Percentiles rank a stretch among this genome's conserved stretches.
phyloP scores from a whole-genome alignment of 2,329 filamentous ascomycete species.

The Rutstroemia sp. region DNA sequence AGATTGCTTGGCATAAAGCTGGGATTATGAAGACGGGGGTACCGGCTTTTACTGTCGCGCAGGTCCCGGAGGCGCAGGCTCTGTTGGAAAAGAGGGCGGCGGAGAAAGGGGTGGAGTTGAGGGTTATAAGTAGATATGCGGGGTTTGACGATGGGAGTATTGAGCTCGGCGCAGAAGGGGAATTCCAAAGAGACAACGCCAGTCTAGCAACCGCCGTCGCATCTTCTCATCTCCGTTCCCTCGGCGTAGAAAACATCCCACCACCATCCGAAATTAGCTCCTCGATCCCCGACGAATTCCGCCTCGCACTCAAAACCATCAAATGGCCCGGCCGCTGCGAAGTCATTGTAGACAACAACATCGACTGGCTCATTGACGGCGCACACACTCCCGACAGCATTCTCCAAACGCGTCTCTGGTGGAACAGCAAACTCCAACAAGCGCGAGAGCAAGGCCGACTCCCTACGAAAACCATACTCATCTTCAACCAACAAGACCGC shows the following conservation, averaged over 20 bases:
- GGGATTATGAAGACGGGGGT: slow-evolving; percentile 71
- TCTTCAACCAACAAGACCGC: slow-evolving; percentile 92
- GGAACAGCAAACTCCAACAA: slow-evolving; percentile 40
- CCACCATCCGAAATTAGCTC: neutral
- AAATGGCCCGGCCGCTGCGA: slow-evolving; percentile 75
- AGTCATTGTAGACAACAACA: slow-evolving; percentile 43
- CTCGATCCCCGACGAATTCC: slow-evolving; percentile 53
- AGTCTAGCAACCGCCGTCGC: slow-evolving; percentile 50
- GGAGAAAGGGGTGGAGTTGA: slow-evolving; percentile 27
- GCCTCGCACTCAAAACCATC: slow-evolving; percentile 64
- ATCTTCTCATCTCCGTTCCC: slow-evolving; percentile 39
- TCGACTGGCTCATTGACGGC: slow-evolving; percentile 87
- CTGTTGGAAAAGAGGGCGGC: slow-evolving; percentile 53
- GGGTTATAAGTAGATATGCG: slow-evolving; percentile 22
- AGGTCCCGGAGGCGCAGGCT: slow-evolving; percentile 46
- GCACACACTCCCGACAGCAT: slow-evolving; percentile 91
- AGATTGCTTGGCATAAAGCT: slow-evolving; percentile 89
- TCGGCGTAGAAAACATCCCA: slow-evolving; percentile 23
- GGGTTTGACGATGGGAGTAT: slow-evolving; percentile 35
- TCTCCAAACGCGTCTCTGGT: slow-evolving; percentile 74
- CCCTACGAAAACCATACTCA: slow-evolving; percentile 41
- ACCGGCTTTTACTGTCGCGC: slow-evolving; percentile 55
- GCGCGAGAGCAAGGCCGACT: neutral
- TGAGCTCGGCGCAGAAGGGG: slow-evolving; percentile 43
- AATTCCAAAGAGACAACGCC: slow-evolving; percentile 52